Evolutionary conservation across 768 basidiomycete species (phyloP).

Genomic region (Cystobasidium onofrii): DNA sequence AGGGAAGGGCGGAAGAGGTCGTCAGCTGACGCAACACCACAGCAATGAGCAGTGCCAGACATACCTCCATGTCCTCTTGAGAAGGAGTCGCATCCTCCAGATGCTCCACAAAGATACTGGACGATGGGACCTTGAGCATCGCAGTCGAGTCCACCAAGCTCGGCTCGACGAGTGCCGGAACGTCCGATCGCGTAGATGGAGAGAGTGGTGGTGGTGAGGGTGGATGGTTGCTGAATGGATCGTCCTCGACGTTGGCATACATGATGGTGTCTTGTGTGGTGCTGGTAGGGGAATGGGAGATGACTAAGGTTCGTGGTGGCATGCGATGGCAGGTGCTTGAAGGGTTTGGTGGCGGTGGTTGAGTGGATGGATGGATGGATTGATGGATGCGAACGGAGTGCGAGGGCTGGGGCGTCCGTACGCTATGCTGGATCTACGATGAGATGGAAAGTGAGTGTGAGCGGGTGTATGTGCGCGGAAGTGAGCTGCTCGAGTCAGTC

Average conservation of each 20-base stretch:
- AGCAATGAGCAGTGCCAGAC: not conserved
- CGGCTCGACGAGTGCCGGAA: not conserved
- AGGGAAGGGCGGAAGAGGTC: not conserved
- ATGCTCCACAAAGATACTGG: constrained; percentile 1
- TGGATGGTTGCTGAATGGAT: not conserved
- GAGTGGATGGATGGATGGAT: too few relatives aligned
- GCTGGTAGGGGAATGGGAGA: not conserved
- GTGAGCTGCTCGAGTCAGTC: not conserved
- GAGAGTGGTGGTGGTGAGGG: not conserved
- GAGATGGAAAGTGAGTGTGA: not conserved
- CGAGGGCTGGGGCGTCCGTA: too few relatives aligned
- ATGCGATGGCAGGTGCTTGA: too few relatives aligned
- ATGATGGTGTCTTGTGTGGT: not conserved
- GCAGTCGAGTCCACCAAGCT: not conserved
- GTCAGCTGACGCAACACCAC: not conserved
- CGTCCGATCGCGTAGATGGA: not conserved
- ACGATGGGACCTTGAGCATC: not conserved
- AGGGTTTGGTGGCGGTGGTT: too few relatives aligned
- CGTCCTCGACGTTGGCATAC: not conserved
- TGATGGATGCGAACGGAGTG: too few relatives aligned
- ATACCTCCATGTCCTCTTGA: not conserved
- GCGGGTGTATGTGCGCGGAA: not conserved
- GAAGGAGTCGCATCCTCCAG: not conserved
- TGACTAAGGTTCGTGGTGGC: too few relatives aligned
- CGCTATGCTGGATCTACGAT: too few relatives aligned